Evolutionary conservation across 2,329 filamentous ascomycete species (phyloP).

Genomic region (Diaporthe aspalathi): DNA sequence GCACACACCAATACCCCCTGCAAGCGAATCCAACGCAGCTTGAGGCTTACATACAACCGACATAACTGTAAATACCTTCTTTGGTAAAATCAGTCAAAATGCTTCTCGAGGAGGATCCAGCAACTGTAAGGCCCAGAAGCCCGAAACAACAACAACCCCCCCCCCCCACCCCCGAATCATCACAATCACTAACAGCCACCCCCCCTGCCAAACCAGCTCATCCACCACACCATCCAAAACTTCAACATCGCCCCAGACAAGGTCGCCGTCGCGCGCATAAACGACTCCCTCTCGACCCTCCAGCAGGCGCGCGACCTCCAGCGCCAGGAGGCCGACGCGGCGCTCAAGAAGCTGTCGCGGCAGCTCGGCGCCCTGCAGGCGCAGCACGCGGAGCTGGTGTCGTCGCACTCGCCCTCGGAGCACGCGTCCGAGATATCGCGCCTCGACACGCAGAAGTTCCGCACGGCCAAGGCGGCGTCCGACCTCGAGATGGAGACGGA

Average conservation of each 20-base stretch:
- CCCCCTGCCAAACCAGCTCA: slow-evolving; percentile 73
- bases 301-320: slow-evolving; percentile 84
- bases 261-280: slow-evolving; percentile 82
- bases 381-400: slow-evolving; percentile 81
- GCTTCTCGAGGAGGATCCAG: slow-evolving; percentile 94
- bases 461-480: slow-evolving; percentile 88
- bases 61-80: neutral
- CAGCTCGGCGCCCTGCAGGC: slow-evolving; percentile 78
- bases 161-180: too few relatives aligned
- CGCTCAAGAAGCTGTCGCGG: slow-evolving; percentile 79
- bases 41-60: neutral
- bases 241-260: slow-evolving; percentile 96
- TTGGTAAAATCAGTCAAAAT: slow-evolving; percentile 67
- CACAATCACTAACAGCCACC: neutral
- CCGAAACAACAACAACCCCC: slow-evolving; percentile 40
- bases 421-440: slow-evolving; percentile 88
- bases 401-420: slow-evolving; percentile 78
- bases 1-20: neutral
- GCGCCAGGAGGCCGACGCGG: slow-evolving; percentile 74
- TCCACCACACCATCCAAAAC: slow-evolving; percentile 90
- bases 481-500: slow-evolving; percentile 97
- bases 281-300: slow-evolving; percentile 85
- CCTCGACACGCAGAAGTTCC: slow-evolving; percentile 93
- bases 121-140: slow-evolving; percentile 71
- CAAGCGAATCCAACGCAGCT: neutral